phyloP scores from a whole-genome alignment of 2,329 filamentous ascomycete species.

The Arachnomyces sp. region DNA sequence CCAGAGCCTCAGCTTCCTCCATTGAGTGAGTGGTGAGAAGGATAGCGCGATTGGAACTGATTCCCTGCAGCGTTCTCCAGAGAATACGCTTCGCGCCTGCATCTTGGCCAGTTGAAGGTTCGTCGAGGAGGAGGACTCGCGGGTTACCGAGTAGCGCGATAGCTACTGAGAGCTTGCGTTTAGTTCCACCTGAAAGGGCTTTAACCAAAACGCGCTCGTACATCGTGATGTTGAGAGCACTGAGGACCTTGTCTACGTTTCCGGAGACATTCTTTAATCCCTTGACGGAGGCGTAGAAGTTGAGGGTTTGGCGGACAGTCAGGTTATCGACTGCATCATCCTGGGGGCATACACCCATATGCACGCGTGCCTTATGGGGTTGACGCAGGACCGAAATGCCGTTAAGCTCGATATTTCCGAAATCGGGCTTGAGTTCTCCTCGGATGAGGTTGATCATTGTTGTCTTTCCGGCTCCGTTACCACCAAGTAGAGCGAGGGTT shows the following conservation, averaged over 20 bases:
- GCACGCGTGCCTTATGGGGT: slow-evolving; percentile 11
- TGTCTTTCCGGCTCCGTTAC: slow-evolving; percentile 41
- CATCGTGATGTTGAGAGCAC: slow-evolving; percentile 19
- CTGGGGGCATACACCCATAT: slow-evolving; percentile 29
- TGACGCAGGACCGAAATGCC: slow-evolving; percentile 12
- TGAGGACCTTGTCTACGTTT: slow-evolving; percentile 13
- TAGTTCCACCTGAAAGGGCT: slow-evolving; percentile 24
- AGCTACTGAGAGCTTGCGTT: slow-evolving; percentile 15
- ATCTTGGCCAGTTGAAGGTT: slow-evolving; percentile 46
- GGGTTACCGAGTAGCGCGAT: slow-evolving; percentile 40
- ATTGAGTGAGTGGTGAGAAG: slow-evolving; percentile 31
- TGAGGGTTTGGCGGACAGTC: slow-evolving; percentile 25
- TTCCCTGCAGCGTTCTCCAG: slow-evolving; percentile 25
- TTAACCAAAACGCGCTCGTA: slow-evolving; percentile 18
- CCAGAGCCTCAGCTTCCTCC: slow-evolving; percentile 30
- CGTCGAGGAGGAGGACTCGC: slow-evolving; percentile 43
- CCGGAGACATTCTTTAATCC: slow-evolving; percentile 8
- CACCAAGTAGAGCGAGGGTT: slow-evolving; percentile 39
- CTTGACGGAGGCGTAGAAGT: slow-evolving; percentile 22
- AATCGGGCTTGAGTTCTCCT: slow-evolving; percentile 8
- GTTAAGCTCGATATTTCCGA: slow-evolving; percentile 8
- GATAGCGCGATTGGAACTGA: slow-evolving; percentile 22
- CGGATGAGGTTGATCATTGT: slow-evolving; percentile 39
- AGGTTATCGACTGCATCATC: slow-evolving; percentile 27
- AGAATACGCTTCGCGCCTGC: slow-evolving; percentile 27